Percentiles rank a stretch among this genome's conserved stretches.
These are phyloP conservation scores for Kodamaea alishanica DNA, from an alignment of 1,139 yeast genomes.

Conservation along the genomic window DNA sequence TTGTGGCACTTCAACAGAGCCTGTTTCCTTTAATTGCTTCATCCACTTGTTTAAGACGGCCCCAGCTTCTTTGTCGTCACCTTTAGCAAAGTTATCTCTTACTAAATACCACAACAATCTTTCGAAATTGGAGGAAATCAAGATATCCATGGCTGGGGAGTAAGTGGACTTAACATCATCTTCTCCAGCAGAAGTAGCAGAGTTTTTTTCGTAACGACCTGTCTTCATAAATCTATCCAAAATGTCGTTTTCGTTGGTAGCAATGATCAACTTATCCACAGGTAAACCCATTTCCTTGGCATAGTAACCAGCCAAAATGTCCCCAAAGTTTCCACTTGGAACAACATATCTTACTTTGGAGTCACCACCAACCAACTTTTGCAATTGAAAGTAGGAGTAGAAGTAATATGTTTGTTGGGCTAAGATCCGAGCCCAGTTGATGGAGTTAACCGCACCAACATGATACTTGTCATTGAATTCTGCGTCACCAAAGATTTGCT, in stretches of 20 bases:
- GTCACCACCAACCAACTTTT: conserved; percentile 37
- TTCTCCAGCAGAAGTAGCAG: conserved; percentile 34
- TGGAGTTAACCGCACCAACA: conserved; percentile 96
- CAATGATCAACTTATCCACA: conserved; percentile 77
- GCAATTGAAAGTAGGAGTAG: conserved; percentile 79
- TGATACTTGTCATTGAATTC: conserved; percentile 87
- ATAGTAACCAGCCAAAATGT: conserved; percentile 91
- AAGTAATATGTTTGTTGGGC: conserved; percentile 97
- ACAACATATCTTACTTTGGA: conserved; percentile 77
- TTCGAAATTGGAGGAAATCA: conserved; percentile 92
- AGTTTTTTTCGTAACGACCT: conserved; percentile 75
- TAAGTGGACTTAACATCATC: conserved; percentile 78
- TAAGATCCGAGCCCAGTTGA: conserved; percentile 97
- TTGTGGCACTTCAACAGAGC: conserved; percentile 69
- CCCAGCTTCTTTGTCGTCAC: conserved; percentile 71
- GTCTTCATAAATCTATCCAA: conserved; percentile 85
- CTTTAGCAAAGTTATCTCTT: conserved; percentile 57
- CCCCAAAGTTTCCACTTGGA: conserved; percentile 98
- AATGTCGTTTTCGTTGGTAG: conserved; percentile 94
- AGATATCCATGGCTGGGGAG: conserved; percentile 98
- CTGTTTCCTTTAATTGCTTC: conserved; percentile 68
- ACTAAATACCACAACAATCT: conserved; percentile 93
- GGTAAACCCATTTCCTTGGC: conserved; percentile 97
- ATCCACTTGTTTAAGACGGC: conserved; percentile 70
- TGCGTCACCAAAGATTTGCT: conserved; percentile 83